Percentiles rank a stretch among this genome's conserved stretches.
Evolutionary conservation across 345 rosid genomes (phyloP).

Genomic region (Dipteronia dyeriana): DNA sequence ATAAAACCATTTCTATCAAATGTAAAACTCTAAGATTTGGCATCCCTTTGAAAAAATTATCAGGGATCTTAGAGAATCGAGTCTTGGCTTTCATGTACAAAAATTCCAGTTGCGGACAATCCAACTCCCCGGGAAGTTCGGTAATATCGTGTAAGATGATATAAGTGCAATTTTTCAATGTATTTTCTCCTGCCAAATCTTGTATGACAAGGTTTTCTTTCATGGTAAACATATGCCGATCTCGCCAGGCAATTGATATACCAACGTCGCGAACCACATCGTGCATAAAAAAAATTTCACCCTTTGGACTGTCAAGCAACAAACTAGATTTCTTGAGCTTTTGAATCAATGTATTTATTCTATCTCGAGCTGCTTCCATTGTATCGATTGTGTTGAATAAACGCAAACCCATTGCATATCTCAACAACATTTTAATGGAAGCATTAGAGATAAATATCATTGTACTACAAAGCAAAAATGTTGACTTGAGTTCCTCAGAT

Average conservation of each 20-base stretch:
- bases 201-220: fast-evolving
- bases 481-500: slow-evolving; percentile 26
- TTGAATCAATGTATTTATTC: slow-evolving; percentile 11
- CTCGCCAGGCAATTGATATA: slow-evolving; percentile 11
- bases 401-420: slow-evolving; percentile 28
- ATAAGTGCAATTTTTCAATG: background rate
- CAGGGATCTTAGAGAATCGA: background rate
- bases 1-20: background rate
- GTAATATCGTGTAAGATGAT: background rate
- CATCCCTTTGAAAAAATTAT: slow-evolving; percentile 16
- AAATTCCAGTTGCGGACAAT: slow-evolving; percentile 19
- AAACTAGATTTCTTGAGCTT: slow-evolving; percentile 29
- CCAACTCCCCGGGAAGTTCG: background rate
- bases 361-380: slow-evolving; percentile 16
- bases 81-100: fast-evolving
- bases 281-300: too few relatives aligned
- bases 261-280: slow-evolving; percentile 26
- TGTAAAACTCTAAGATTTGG: slow-evolving; percentile 26
- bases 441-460: background rate
- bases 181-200: background rate
- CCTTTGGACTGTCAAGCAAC: background rate
- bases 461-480: slow-evolving; percentile 32
- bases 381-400: background rate
- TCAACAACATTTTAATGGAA: slow-evolving; percentile 14
- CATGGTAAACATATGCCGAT: too few relatives aligned